Evolutionary conservation across 306 rosid genomes (phyloP).

Genomic region (Glycine soja): DNA sequence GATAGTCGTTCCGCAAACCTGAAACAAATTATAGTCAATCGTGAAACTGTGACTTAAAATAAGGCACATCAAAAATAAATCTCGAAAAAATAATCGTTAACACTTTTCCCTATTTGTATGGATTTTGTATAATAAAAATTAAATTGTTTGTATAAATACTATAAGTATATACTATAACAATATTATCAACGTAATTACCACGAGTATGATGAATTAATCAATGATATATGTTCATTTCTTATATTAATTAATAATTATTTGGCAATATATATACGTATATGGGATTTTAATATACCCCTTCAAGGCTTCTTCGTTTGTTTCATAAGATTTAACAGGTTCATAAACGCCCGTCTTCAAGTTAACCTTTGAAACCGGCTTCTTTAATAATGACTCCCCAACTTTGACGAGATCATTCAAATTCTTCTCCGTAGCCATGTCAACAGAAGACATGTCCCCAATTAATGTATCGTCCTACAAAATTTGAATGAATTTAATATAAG

Average conservation of each 20-base stretch:
- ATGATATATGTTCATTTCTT: background rate
- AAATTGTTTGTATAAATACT: no score
- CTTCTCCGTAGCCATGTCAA: constrained; percentile 63
- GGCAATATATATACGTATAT: background rate
- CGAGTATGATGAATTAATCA: background rate
- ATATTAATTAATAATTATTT: no score
- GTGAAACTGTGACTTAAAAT: no score
- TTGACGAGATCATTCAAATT: constrained; percentile 60
- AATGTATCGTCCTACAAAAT: constrained; percentile 64
- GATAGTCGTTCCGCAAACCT: constrained; percentile 68
- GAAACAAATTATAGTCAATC: background rate
- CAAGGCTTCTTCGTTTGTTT: constrained; percentile 65
- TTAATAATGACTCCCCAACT: constrained; percentile 59
- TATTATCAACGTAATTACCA: no score
- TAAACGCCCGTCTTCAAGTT: constrained; percentile 56
- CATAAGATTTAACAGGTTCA: constrained; percentile 30
- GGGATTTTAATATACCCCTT: constrained; percentile 46
- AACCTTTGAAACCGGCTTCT: constrained; percentile 65
- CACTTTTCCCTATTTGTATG: no score
- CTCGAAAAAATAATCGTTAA: no score
- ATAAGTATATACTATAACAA: no score
- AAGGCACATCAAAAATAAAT: no score
- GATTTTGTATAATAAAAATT: no score
- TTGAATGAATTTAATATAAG: background rate
- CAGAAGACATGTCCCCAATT: constrained; percentile 50